phyloP scores from a whole-genome alignment of 768 basidiomycete species.

The Rhizopogon sp. region DNA sequence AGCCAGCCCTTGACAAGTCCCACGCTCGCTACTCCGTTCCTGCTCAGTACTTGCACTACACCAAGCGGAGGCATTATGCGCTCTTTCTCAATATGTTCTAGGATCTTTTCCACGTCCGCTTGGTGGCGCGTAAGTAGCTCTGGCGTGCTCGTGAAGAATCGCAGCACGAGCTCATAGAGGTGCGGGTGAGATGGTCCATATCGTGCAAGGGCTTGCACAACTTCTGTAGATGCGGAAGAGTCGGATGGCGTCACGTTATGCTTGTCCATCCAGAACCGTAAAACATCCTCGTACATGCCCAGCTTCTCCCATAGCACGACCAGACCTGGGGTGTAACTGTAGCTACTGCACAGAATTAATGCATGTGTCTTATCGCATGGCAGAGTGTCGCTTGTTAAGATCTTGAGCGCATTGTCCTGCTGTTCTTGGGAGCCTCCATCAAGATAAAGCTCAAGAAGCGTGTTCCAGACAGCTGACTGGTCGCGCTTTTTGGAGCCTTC shows the following conservation, averaged over 20 bases:
- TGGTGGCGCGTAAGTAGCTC: conserved; percentile 69
- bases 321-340: conserved; percentile 76
- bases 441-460: conserved; percentile 89
- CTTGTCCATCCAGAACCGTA: conserved; percentile 89
- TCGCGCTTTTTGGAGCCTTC: conserved; percentile 55
- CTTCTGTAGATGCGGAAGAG: conserved; percentile 33
- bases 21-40: conserved; percentile 87
- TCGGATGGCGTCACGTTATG: conserved; percentile 38
- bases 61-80: conserved; percentile 85
- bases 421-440: conserved; percentile 25
- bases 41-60: conserved; percentile 81
- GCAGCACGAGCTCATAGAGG: conserved; percentile 82
- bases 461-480: conserved; percentile 91
- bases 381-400: conserved; percentile 55
- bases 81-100: conserved; percentile 77
- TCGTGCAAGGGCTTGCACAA: conserved; percentile 64
- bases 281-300: conserved; percentile 94
- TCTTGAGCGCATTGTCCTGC: conserved; percentile 61
- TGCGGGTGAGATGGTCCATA: conserved; percentile 73
- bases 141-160: conserved; percentile 83
- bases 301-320: conserved; percentile 89
- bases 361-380: conserved; percentile 92
- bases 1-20: conserved; percentile 93
- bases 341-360: conserved; percentile 88
- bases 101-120: conserved; percentile 61